Conservation (phyloP, 176 grass and related monocot species). For the Eremochloa ophiuroides region DNA sequence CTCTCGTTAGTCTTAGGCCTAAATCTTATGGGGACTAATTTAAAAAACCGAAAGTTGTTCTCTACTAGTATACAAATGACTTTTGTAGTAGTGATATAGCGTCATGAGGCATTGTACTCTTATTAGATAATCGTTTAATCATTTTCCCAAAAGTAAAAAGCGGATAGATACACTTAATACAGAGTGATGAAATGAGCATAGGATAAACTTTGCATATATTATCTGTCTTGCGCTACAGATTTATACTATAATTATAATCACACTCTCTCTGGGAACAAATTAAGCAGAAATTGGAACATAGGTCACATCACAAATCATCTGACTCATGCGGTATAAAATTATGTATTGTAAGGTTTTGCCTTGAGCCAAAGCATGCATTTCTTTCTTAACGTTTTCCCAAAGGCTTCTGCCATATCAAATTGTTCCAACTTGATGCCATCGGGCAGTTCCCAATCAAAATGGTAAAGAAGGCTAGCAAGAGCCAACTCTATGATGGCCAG, state of each 20-base stretch:
- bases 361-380: not conserved
- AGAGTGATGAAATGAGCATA: no score
- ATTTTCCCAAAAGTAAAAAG: no score
- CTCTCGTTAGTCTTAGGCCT: no score
- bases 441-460: not conserved
- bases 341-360: not conserved
- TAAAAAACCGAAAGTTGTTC: no score
- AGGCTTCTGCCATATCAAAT: constrained; percentile 9
- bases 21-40: no score
- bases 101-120: no score
- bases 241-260: not conserved
- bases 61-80: no score
- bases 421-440: not conserved
- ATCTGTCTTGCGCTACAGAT: not conserved
- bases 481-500: not conserved
- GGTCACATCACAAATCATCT: not conserved
- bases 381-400: constrained; percentile 1
- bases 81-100: no score
- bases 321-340: not conserved
- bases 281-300: not conserved
- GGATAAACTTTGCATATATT: not conserved
- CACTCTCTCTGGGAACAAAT: not conserved
- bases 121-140: no score
- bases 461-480: constrained; percentile 18
- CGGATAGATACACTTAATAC: no score